These are phyloP conservation scores for Penicillium soppii DNA, from an alignment of 495 filamentous ascomycete species.

Conservation along the genomic window DNA sequence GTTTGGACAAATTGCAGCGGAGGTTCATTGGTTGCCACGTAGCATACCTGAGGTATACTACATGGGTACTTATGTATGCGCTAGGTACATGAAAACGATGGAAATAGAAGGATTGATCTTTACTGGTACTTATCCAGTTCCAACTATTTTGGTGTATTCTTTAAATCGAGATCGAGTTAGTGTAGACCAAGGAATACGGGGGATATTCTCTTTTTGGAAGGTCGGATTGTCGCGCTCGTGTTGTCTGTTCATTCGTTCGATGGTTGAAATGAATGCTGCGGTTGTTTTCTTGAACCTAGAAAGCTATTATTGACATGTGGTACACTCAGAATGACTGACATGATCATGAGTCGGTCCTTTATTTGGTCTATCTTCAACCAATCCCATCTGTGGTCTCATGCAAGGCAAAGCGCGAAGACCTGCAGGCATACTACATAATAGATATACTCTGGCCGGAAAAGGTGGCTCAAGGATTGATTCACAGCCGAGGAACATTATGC, in stretches of 20 bases:
- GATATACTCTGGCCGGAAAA: constrained; percentile 1
- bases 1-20: background rate
- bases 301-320: too few relatives aligned
- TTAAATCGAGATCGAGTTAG: background rate
- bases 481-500: background rate
- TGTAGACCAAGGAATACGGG: background rate
- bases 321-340: background rate
- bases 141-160: too few relatives aligned
- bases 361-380: background rate
- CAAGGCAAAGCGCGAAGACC: background rate
- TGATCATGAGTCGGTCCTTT: background rate
- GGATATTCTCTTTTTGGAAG: background rate
- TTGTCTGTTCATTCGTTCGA: background rate
- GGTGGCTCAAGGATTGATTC: background rate
- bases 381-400: background rate
- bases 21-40: constrained; percentile 14
- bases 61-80: background rate
- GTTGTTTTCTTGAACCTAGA: too few relatives aligned
- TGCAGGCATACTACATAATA: background rate
- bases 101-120: constrained; percentile 12
- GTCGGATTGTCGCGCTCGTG: background rate
- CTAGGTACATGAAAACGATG: constrained; percentile 1
- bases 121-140: constrained; percentile 13
- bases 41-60: background rate
- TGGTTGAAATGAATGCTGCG: too few relatives aligned